Evolutionary conservation across 2,329 filamentous ascomycete species (phyloP).

Genomic region (Cladosporium colombiae): DNA sequence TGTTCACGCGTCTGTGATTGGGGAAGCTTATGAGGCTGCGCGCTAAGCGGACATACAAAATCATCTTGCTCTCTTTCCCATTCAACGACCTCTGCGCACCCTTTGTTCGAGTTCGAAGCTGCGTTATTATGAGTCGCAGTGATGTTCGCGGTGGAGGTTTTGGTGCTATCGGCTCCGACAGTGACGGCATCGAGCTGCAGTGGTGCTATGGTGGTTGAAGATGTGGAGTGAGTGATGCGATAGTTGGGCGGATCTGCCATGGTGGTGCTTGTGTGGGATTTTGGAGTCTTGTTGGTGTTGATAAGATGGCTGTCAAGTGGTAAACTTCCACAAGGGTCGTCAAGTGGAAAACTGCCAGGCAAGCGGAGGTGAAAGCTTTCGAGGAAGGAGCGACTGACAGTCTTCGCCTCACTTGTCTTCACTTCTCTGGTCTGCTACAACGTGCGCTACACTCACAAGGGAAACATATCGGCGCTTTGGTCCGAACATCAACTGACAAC

Average conservation of each 20-base stretch:
- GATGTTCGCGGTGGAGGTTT: not conserved
- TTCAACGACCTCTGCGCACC: no score
- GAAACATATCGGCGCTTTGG: not conserved
- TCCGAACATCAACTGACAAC: no score
- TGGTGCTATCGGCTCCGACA: not conserved
- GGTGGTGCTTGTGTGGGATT: not conserved
- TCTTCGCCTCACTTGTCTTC: not conserved
- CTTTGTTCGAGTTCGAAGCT: not conserved
- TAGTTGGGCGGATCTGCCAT: not conserved
- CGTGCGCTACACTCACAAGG: not conserved
- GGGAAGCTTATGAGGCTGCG: not conserved
- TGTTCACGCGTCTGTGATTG: no score
- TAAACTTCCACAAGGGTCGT: not conserved
- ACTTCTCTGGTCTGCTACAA: no score
- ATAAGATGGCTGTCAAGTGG: not conserved
- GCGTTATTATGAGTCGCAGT: not conserved
- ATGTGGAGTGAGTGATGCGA: not conserved
- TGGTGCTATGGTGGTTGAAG: not conserved
- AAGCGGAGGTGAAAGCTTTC: not conserved
- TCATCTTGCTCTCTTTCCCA: not conserved
- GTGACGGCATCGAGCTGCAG: not conserved
- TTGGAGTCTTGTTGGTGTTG: not conserved
- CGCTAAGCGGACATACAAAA: not conserved
- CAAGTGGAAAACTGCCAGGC: not conserved
- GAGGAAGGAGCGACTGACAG: not conserved